Evolutionary conservation across 495 filamentous ascomycete genomes (phyloP).

Genomic region (Geoglossum glabrum): DNA sequence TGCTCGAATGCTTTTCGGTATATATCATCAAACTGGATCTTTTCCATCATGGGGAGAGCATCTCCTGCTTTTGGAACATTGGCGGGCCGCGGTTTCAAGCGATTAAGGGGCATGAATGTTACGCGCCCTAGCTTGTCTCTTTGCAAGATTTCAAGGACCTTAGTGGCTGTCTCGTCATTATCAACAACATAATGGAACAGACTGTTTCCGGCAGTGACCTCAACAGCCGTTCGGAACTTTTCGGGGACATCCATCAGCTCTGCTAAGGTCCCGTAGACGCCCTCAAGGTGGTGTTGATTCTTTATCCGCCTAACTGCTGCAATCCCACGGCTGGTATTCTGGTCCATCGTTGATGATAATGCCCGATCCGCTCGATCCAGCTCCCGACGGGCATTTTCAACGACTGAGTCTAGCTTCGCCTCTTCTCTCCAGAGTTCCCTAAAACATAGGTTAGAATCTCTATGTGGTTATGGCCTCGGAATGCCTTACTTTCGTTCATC

Average conservation of each 20-base stretch:
- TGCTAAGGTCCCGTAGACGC: constrained; percentile 83
- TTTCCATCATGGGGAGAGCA: constrained; percentile 68
- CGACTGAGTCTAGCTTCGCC: constrained; percentile 57
- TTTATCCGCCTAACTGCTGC: constrained; percentile 65
- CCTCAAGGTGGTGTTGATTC: constrained; percentile 50
- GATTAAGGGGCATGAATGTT: constrained; percentile 86
- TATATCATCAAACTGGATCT: constrained; percentile 54
- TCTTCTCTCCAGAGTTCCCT: constrained; percentile 75
- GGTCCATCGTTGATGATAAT: constrained; percentile 73
- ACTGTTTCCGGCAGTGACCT: constrained; percentile 80
- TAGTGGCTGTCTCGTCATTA: constrained; percentile 69
- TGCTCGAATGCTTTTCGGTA: constrained; percentile 79
- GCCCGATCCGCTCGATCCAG: constrained; percentile 53
- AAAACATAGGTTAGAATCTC: constrained; percentile 8
- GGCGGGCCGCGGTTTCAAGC: constrained; percentile 40
- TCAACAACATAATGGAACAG: constrained; percentile 96
- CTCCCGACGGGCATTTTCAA: constrained; percentile 54
- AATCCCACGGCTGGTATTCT: constrained; percentile 64
- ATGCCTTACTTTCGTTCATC: constrained; percentile 62
- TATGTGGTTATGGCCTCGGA: neutral
- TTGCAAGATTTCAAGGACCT: constrained; percentile 58
- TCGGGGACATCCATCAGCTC: constrained; percentile 75
- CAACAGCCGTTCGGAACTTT: constrained; percentile 73
- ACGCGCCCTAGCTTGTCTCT: constrained; percentile 67
- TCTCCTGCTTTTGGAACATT: constrained; percentile 75